Percentiles rank a stretch among this genome's conserved stretches.
These are phyloP conservation scores for Calonectria hongkongensis DNA, from an alignment of 2,329 filamentous ascomycete genomes.

Conservation along the genomic window DNA sequence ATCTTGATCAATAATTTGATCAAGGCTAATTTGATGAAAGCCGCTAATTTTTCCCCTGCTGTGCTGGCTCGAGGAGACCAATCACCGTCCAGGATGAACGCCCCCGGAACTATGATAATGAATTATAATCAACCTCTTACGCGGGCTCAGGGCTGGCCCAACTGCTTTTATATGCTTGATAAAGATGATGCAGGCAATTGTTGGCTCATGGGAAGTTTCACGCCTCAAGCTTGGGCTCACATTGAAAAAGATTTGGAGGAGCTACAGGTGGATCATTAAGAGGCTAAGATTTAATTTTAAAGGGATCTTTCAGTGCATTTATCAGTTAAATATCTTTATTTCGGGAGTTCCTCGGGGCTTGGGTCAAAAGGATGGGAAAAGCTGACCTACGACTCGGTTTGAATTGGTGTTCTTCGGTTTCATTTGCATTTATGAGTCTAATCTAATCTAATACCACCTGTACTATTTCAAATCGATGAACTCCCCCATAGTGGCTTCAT, in stretches of 20 bases:
- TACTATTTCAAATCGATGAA: too few species aligned
- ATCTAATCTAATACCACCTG: too few species aligned
- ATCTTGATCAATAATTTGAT: conserved; percentile 57
- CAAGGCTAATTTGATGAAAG: conserved; percentile 28
- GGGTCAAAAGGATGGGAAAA: too few species aligned
- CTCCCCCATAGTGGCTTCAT: too few species aligned
- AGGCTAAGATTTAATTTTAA: neutral
- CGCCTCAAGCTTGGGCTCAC: conserved; percentile 24
- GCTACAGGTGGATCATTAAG: neutral
- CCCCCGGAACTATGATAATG: conserved; percentile 31
- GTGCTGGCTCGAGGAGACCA: conserved; percentile 19
- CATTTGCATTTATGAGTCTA: too few species aligned
- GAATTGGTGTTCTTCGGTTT: too few species aligned
- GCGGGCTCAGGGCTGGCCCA: neutral
- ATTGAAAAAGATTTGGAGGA: conserved; percentile 29
- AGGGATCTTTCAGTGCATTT: too few species aligned
- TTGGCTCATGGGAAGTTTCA: conserved; percentile 33
- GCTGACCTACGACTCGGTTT: too few species aligned
- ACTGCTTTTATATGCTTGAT: conserved; percentile 31
- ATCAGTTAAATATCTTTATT: too few species aligned
- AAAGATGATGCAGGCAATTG: conserved; percentile 34
- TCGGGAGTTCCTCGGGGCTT: neutral
- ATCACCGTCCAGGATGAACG: conserved; percentile 16
- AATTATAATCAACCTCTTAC: conserved; percentile 26
- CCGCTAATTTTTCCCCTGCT: conserved; percentile 30